Percentiles rank a stretch among this genome's conserved stretches.
Evolutionary conservation across 2,329 filamentous ascomycete species (phyloP).

Genomic region (Calcarisporium arbuscula): DNA sequence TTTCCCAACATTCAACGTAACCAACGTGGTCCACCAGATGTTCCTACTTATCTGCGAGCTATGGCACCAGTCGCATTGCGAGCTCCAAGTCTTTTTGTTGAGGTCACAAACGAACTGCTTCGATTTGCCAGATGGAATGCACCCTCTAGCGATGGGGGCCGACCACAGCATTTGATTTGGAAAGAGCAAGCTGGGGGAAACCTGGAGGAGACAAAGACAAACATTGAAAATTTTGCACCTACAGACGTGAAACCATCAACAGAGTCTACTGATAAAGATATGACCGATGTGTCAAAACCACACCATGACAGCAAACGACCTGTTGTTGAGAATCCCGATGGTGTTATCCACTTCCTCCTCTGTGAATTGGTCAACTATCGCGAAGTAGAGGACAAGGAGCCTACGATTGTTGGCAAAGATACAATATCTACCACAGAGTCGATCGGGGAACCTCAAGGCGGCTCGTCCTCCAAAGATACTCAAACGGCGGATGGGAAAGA

Average conservation of each 20-base stretch:
- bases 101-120: constrained; percentile 79
- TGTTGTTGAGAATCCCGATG: constrained; percentile 85
- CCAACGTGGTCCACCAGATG: constrained; percentile 55
- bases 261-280: constrained; percentile 52
- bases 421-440: constrained; percentile 28
- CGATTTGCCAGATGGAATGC: constrained; percentile 59
- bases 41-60: constrained; percentile 65
- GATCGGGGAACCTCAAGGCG: constrained; percentile 15
- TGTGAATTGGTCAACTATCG: constrained; percentile 88
- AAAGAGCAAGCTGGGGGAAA: constrained; percentile 28
- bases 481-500: constrained; percentile 37
- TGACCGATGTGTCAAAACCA: constrained; percentile 58
- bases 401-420: constrained; percentile 37
- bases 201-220: constrained; percentile 9
- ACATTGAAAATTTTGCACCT: constrained; percentile 9
- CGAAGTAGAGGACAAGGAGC: constrained; percentile 82
- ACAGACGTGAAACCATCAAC: constrained; percentile 55
- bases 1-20: constrained; percentile 54
- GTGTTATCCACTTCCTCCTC: constrained; percentile 89
- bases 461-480: constrained; percentile 26
- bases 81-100: constrained; percentile 77
- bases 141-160: constrained; percentile 25
- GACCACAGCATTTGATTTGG: constrained; percentile 31
- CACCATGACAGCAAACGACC: constrained; percentile 68
- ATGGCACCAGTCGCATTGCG: constrained; percentile 76